These are phyloP conservation scores for Botrytis fabae DNA, from an alignment of 2,329 filamentous ascomycete genomes.

Conservation along the genomic window DNA sequence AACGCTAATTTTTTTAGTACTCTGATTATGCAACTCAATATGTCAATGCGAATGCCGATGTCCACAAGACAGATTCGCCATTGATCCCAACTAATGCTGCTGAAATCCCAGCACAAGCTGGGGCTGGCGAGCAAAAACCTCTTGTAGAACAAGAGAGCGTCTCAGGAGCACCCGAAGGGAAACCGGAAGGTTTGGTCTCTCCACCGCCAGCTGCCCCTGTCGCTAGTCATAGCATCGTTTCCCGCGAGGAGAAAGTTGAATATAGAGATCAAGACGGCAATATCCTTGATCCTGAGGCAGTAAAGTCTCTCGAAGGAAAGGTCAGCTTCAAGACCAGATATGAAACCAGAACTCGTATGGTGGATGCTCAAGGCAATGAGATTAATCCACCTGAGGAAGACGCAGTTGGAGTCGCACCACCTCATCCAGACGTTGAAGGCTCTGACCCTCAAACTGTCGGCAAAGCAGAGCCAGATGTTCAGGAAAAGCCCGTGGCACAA, in stretches of 20 bases:
- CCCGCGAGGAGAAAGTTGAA: constrained; percentile 78
- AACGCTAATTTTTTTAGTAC: constrained; percentile 38
- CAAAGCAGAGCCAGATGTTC: constrained; percentile 42
- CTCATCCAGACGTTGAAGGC: constrained; percentile 52
- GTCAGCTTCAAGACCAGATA: constrained; percentile 95
- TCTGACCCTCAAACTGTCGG: constrained; percentile 58
- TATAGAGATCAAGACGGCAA: constrained; percentile 96
- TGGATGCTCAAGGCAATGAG: constrained; percentile 79
- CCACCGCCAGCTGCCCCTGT: constrained; percentile 27
- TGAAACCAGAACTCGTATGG: constrained; percentile 85
- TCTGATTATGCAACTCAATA: constrained; percentile 41
- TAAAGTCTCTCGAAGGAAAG: constrained; percentile 82
- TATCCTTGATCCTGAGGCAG: constrained; percentile 78
- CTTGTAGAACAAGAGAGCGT: constrained; percentile 33
- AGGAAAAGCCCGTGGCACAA: constrained; percentile 46
- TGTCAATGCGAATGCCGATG: constrained; percentile 32
- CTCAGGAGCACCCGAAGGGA: constrained; percentile 38
- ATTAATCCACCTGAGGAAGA: constrained; percentile 44
- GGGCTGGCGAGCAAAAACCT: constrained; percentile 35
- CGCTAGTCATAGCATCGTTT: constrained; percentile 38
- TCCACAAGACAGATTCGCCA: constrained; percentile 38
- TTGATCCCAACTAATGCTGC: constrained; percentile 36
- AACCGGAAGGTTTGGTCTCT: constrained; percentile 34
- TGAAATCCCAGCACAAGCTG: constrained; percentile 29
- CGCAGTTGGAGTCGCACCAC: constrained; percentile 36